Evolutionary conservation across 164 flowering plant species (phyloP), one percentile per base, ranked within the genome.

Genomic region (Protea cynaroides): DNA sequence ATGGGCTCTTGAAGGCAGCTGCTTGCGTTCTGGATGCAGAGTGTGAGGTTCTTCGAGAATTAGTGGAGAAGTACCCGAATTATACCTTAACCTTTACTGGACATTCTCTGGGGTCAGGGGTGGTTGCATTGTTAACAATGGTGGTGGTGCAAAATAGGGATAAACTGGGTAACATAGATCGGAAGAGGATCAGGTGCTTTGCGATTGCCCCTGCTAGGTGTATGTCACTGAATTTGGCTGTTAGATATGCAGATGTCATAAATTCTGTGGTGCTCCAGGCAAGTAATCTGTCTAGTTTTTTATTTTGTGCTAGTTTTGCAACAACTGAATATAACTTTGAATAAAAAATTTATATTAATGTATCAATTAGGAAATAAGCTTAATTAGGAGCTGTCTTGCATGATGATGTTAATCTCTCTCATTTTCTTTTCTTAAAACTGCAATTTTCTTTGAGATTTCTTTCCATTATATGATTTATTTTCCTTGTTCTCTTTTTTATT

Each of bases 1-100:
- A 94, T 70, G 99, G 99, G 59, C 79, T 94, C 11, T 68, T 94
- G 80, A 94, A 89, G 78, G 95, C 99, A 49, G 96, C 97, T 51
- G 78, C 68, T 1, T 85, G 87, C 79, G 87, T 89, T 65, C 76
- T 88, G 70, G 89, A 91, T 63, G 80, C 77, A 18, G 99, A 91
- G 54, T 75, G 78, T 69, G 90, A 82, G 4, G 56, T 76, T 59
- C 63, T 91, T 65, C 81, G 72, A 77, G 86, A 83, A 25, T 70
- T 91, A 71, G 76, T 84, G 37, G 83, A 78, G 79, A 83, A 72
- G 68, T 56, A 89, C 82, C 83, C 81, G 23, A 75, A 67, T 62
- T 91, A 94, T 75, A 86, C 79, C 4, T 76, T 94, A 78, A 88
- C 95, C n/a, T 88, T 94, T 65, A 65, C 83, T 1, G 99, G 99